phyloP scores from a whole-genome alignment of 345 rosid genomes.

The Ailanthus altissimus region DNA sequence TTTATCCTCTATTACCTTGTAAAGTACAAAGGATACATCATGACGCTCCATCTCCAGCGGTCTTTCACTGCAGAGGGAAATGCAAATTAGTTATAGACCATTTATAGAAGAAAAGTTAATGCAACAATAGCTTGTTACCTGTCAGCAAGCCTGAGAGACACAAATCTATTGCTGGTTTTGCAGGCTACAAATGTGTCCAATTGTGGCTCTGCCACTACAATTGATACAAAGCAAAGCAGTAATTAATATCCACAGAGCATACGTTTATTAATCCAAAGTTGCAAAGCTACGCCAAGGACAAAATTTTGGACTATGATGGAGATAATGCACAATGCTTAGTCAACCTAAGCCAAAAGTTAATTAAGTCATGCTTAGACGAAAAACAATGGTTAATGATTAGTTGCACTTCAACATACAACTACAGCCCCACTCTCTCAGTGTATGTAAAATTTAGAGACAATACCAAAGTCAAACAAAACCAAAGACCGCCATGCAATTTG shows the following conservation, averaged over 20 bases:
- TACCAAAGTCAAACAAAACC: no score
- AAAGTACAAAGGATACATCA: conserved; percentile 32
- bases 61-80: conserved; percentile 34
- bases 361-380: no score
- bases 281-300: neutral
- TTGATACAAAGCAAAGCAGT: neutral
- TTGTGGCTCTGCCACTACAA: conserved; percentile 56
- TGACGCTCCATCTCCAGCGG: conserved; percentile 35
- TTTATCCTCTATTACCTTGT: conserved; percentile 29
- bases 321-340: neutral
- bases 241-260: neutral
- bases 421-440: no score
- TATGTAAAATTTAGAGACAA: no score
- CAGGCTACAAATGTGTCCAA: conserved; percentile 72
- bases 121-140: conserved; percentile 21
- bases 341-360: no score
- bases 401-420: no score
- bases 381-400: no score
- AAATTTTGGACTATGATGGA: neutral
- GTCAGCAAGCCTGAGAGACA: conserved; percentile 47
- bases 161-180: conserved; percentile 45
- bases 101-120: neutral
- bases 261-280: no score
- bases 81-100: neutral
- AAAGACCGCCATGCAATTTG: no score